Evolutionary conservation across 2,329 filamentous ascomycete genomes (phyloP), one percentile per base, ranked within the genome.

Genomic region (Trichoderma sp.): DNA sequence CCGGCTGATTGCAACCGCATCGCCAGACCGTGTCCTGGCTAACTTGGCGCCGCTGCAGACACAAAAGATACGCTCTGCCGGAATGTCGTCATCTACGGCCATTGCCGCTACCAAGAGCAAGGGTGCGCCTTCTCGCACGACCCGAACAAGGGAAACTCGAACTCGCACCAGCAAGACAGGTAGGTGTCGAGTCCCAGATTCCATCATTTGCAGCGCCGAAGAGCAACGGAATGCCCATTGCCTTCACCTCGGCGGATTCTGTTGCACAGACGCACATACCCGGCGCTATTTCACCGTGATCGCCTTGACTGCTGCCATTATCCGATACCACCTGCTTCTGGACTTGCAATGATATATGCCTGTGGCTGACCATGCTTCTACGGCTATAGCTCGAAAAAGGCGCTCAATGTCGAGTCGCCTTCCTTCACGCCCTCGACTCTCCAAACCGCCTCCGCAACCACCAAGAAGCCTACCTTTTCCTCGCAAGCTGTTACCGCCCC

Each of bases 331-430:
- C 15, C 5, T 44, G 54, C 19, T 48, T 50, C 21, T 21, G n/a
- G 44, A 7, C 15, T 60, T 26, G 15, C 30, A 15, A 15, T 26
- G 39, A 0, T n/a, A 26, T 26, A 26, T 26, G 24, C 30, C 9
- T 19, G 28, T 47, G n/a, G 30, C 65, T 67, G 50, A 67, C 50
- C 28, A 17, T 50, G 17, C 19, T 34, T 39, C 39, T 63, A 21
- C 66, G 30, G 14, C 47, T 50, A 66, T 66, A 83, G 82, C 66
- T 74, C 81, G 26, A 92, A 92, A 78, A 95, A 93, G 77, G 83
- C 90, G 30, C 83, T 99, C 70, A 99, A 96, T 77, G 95, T 97
- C 73, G 95, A 98, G 73, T 98, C 95, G 9, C 94, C 95, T 14
- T 92, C 94, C 55, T 99, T 99, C 76, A 97, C 92, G 0, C 94